Base-by-base conservation (phyloP, 129 eudicot species). In the Tagetes patula region DNA sequence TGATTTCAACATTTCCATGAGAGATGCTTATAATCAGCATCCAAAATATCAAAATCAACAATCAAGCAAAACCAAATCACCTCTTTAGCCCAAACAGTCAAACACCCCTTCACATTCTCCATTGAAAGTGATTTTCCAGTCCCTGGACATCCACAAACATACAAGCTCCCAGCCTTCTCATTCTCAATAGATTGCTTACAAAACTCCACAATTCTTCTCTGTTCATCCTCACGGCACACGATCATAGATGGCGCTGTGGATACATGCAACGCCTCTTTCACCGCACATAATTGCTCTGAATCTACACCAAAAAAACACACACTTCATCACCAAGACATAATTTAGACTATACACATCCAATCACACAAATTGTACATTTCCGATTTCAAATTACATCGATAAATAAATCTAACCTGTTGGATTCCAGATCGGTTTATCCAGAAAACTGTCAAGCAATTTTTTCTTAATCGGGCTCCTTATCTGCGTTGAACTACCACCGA, bases 71-170 rank as follows among this genome's bases (percentile, higher is more conserved):
- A 52, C 11, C 55, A 73, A 13, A 59, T 56, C 79, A 95, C 99
- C 97, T 95, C 88, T 72, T 86, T 85, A 53, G 94, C 80, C 97
- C 97, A 95, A 74, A 74, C 50, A 67, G 82, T 65, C 34, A 95
- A 75, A 38, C 74, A 75, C 41, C 76, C 83, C 72, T 82, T 91
- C 41, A 91, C 88, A 67, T 86, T 95, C 36, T 91, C 99, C 91
- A 91, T 85, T 27, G 89, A 84, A 66, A 92, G 80, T n/a, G 98
- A 85, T 79, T 92, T 92, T 13, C 96, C 98, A 20, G 96, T 92
- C 75, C 98, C 98, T 0, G 98, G 96, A 48, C 91, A 84, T 1
- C 98, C 98, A 82, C 98, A 92, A 5, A 84, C 70, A 75, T 89
- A 92, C 77, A 92, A 80, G 77, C 96, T 92, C 78, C 96, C 98